phyloP scores from a whole-genome alignment of 345 rosid genomes.

The Salix viminalis region DNA sequence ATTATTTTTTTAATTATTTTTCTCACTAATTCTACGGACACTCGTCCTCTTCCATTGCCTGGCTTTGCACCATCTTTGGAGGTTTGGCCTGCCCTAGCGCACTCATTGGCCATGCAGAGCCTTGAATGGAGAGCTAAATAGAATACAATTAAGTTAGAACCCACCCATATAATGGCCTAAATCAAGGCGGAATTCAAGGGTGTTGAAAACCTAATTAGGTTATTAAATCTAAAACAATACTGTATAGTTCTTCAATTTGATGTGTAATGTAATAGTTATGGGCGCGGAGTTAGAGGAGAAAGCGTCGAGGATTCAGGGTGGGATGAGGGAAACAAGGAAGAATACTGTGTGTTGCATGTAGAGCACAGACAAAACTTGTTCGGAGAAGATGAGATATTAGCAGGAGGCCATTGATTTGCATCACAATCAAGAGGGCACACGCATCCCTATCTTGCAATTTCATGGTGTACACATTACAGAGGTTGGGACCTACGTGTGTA shows the following conservation, averaged over 20 bases:
- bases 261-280: neutral
- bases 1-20: neutral
- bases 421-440: conserved; percentile 12
- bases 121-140: conserved; percentile 15
- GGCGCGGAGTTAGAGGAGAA: conserved; percentile 13
- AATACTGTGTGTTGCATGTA: conserved; percentile 15
- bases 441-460: conserved; percentile 10
- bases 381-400: neutral
- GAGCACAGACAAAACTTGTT: conserved; percentile 32
- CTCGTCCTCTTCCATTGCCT: neutral
- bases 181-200: conserved; percentile 58
- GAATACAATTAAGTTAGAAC: conserved; percentile 14
- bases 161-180: conserved; percentile 29
- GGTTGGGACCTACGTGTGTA: neutral
- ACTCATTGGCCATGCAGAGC: neutral
- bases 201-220: conserved; percentile 13
- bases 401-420: conserved; percentile 2
- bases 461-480: neutral
- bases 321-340: conserved; percentile 35
- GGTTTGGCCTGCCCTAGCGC: neutral
- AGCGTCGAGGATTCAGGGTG: conserved; percentile 12
- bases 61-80: neutral
- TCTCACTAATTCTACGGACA: neutral
- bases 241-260: neutral
- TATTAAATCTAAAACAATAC: neutral